phyloP scores from a whole-genome alignment of 1,139 yeast genomes.

The Yamadazyma sp. region DNA sequence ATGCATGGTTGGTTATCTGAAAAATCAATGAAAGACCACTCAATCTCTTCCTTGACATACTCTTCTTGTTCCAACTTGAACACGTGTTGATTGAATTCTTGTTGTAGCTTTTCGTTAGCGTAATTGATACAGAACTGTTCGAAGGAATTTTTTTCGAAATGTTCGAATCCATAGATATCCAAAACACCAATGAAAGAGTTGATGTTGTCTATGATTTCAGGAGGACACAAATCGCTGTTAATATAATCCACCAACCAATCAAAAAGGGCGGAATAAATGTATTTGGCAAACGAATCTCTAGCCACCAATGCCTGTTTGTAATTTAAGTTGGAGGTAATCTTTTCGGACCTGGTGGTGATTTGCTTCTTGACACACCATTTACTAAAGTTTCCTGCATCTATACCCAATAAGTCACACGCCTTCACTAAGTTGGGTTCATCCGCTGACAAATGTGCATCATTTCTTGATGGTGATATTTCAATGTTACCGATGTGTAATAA shows the following conservation, averaged over 20 bases:
- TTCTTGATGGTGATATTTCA: constrained; percentile 81
- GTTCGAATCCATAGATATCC: constrained; percentile 97
- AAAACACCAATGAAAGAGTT: constrained; percentile 89
- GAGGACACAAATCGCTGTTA: constrained; percentile 78
- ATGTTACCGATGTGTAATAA: constrained; percentile 92
- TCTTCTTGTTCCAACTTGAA: constrained; percentile 97
- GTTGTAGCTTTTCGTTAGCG: constrained; percentile 96
- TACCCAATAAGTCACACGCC: constrained; percentile 84
- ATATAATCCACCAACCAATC: constrained; percentile 93
- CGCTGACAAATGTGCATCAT: constrained; percentile 76
- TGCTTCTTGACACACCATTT: constrained; percentile 95
- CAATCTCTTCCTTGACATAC: constrained; percentile 85
- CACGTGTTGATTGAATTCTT: constrained; percentile 96
- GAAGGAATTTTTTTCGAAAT: constrained; percentile 88
- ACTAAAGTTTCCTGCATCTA: constrained; percentile 71
- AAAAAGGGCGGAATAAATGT: constrained; percentile 85
- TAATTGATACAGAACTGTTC: constrained; percentile 98
- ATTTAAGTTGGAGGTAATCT: constrained; percentile 80
- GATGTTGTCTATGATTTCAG: constrained; percentile 58
- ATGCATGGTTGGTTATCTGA: constrained; percentile 98
- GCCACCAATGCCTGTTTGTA: constrained; percentile 88
- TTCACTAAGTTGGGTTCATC: constrained; percentile 84
- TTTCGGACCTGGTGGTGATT: constrained; percentile 89
- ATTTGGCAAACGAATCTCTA: constrained; percentile 94
- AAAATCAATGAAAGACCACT: constrained; percentile 96